Conservation (phyloP, 1,284 basidiomycete species). For the Ceratobasidium sp. region DNA sequence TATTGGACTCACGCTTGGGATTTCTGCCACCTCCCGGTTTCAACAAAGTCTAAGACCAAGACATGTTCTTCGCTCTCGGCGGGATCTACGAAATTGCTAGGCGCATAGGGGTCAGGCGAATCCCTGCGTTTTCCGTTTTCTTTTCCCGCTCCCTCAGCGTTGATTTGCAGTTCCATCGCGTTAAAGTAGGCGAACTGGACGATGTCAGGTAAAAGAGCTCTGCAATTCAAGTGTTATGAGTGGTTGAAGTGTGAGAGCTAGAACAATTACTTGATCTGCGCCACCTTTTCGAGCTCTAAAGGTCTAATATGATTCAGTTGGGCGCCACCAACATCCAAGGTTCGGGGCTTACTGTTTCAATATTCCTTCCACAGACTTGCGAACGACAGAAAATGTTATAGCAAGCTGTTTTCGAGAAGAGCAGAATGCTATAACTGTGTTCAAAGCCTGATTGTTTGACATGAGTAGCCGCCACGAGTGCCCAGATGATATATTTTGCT, state of each 20-base stretch:
- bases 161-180: constrained; percentile 68
- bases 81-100: constrained; percentile 24
- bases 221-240: constrained; percentile 50
- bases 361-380: constrained; percentile 80
- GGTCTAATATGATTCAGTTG: constrained; percentile 61
- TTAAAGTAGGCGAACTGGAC: constrained; percentile 87
- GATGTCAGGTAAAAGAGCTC: constrained; percentile 82
- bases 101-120: constrained; percentile 48
- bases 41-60: constrained; percentile 77
- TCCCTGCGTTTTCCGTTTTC: constrained; percentile 48
- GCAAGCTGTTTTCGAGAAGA: constrained; percentile 85
- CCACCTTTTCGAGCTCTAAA: constrained; percentile 79
- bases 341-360: constrained; percentile 68
- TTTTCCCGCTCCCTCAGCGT: constrained; percentile 55
- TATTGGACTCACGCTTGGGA: constrained; percentile 50
- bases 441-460: constrained; percentile 68
- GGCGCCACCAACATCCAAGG: not conserved
- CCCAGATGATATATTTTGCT: not conserved
- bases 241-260: constrained; percentile 4
- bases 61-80: constrained; percentile 68
- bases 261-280: constrained; percentile 79
- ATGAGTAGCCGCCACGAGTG: not conserved
- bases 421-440: constrained; percentile 89
- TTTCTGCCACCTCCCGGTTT: constrained; percentile 51
- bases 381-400: constrained; percentile 80